Evolutionary conservation across 176 grass and related monocot species (phyloP).

Genomic region (barley (Hordeum vulgare)): DNA sequence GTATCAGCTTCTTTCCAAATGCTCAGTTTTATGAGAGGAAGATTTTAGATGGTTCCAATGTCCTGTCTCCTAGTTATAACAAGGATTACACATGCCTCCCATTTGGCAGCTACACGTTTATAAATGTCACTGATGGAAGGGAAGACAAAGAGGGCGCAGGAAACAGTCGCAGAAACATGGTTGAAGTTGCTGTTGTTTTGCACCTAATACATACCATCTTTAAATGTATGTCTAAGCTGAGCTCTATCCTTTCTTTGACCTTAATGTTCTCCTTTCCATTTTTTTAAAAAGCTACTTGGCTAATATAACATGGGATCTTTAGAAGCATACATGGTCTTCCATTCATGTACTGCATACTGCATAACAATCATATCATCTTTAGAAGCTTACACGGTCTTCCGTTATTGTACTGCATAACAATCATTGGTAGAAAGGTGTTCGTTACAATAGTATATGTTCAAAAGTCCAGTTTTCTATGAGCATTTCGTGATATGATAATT

Average conservation of each 20-base stretch:
- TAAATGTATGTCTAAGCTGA: constrained; percentile 40
- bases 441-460: not conserved
- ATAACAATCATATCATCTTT: not conserved
- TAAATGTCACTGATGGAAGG: constrained; percentile 55
- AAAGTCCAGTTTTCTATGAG: not conserved
- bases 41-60: constrained; percentile 67
- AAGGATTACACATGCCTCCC: constrained; percentile 26
- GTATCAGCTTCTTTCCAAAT: constrained; percentile 75
- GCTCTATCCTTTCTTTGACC: not conserved
- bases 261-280: not conserved
- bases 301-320: not conserved
- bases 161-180: constrained; percentile 49
- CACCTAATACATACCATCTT: constrained; percentile 47
- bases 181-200: constrained; percentile 64
- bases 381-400: not conserved
- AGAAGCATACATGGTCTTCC: not conserved
- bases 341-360: not conserved
- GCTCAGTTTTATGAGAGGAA: constrained; percentile 47
- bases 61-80: constrained; percentile 38
- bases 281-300: not conserved
- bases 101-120: constrained; percentile 53
- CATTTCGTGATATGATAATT: not conserved
- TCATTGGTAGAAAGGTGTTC: not conserved
- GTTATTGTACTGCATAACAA: not conserved
- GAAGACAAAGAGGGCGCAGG: constrained; percentile 57